Evolutionary conservation across 345 rosid species (phyloP).

Genomic region (Carallia pectinifolia): DNA sequence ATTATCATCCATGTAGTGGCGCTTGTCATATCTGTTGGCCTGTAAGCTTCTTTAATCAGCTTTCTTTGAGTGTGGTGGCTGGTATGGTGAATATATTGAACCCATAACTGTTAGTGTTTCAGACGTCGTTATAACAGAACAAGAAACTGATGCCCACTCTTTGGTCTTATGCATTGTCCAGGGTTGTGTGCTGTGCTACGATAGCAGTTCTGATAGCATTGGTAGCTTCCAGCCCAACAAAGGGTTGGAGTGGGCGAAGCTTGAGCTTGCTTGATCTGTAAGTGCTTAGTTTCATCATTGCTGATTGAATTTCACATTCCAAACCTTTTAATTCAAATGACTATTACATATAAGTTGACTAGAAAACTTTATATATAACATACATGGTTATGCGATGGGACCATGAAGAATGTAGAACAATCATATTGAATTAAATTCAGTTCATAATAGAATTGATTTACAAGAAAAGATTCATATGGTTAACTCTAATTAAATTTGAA

Average conservation of each 20-base stretch:
- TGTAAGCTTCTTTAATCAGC: slow-evolving; percentile 57
- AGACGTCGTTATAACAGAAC: not conserved
- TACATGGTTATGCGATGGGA: too few species aligned
- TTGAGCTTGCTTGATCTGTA: slow-evolving; percentile 98
- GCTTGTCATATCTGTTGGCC: slow-evolving; percentile 83
- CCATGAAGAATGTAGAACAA: too few species aligned
- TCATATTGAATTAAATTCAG: too few species aligned
- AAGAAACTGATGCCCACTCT: slow-evolving; percentile 13
- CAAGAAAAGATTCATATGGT: too few species aligned
- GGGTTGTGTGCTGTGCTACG: slow-evolving; percentile 71
- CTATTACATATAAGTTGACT: too few species aligned
- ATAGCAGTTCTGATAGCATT: slow-evolving; percentile 80
- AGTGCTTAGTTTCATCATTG: slow-evolving; percentile 32
- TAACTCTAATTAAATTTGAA: too few species aligned
- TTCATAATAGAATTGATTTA: too few species aligned
- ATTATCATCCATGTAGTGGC: slow-evolving; percentile 90
- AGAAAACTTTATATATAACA: too few species aligned
- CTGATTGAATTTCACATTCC: not conserved
- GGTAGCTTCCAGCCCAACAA: slow-evolving; percentile 99
- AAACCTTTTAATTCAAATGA: too few species aligned
- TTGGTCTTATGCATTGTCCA: slow-evolving; percentile 39
- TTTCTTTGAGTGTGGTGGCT: not conserved
- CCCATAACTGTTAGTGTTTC: not conserved
- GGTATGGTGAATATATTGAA: not conserved
- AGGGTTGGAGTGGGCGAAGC: slow-evolving; percentile 99